Conservation (phyloP, 177 flowering plant species). For the Tripterygium wilfordii region DNA sequence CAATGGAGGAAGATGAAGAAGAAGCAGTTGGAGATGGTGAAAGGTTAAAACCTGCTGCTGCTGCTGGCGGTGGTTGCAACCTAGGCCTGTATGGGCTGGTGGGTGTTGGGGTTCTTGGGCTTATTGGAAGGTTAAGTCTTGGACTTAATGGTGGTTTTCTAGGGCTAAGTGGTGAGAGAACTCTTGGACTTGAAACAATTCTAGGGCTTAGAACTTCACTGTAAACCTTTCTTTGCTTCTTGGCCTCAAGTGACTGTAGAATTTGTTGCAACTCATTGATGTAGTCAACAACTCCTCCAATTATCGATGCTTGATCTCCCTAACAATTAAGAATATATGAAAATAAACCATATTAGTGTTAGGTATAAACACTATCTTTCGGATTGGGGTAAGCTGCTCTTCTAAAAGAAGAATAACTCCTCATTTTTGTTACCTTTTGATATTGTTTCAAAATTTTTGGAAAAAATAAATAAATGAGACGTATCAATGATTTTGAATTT, state of each 20-base stretch:
- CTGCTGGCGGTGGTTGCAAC: constrained; percentile 19
- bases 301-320: constrained; percentile 99
- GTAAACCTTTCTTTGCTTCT: constrained; percentile 80
- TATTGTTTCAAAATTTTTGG: not conserved
- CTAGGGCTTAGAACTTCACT: constrained; percentile 83
- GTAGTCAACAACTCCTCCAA: constrained; percentile 92
- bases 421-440: too few relatives aligned
- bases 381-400: not conserved
- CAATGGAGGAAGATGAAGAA: constrained; percentile 29
- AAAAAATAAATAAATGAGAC: not conserved
- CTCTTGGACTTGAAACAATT: constrained; percentile 62
- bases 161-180: constrained; percentile 42
- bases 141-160: constrained; percentile 67
- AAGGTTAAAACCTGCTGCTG: constrained; percentile 10
- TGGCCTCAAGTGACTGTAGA: constrained; percentile 77
- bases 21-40: constrained; percentile 38
- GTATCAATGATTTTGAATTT: too few relatives aligned
- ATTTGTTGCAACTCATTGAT: constrained; percentile 88
- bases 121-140: constrained; percentile 56
- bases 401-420: too few relatives aligned
- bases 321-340: constrained; percentile 9
- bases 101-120: constrained; percentile 90
- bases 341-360: not conserved
- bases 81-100: constrained; percentile 65
- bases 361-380: not conserved